Base-by-base conservation (phyloP, 805 yeast genomes). In the Candida sithepensis region DNA sequence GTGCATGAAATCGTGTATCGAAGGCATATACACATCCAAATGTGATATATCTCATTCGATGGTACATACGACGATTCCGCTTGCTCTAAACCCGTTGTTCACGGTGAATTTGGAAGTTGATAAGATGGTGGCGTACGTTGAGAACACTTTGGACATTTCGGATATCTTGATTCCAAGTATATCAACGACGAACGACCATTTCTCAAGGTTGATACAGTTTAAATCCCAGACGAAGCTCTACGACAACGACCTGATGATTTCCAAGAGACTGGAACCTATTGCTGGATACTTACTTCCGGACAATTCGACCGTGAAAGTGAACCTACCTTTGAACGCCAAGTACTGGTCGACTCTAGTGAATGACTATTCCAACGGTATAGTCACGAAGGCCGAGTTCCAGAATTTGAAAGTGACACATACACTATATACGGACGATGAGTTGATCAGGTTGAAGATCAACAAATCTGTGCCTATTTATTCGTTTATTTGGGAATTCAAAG, bases 401-500 rank as follows among this genome's bases (percentile, higher is more conserved):
- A 43, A 48, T 37, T 40, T 61, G 23, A 55, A 56, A 36, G 55
- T 66, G 18, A 56, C 62, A 4, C 69, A 66, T 49, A 56, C 66
- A 3, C 43, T 66, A 22, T 54, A 54, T 26, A 46, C 55, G 2
- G 64, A 64, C 51, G 68, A 64, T 50, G 68, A 63, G 33, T 39
- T 57, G 13, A 43, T 51, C 3, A 49, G 52, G 21, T 42, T 54
- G 9, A 56, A 46, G 20, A 42, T 50, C 14, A 51, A 47, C 4
- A 47, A 40, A 13, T 22, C 43, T 3, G 26, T 45, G 3, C 67
- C 69, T 3, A 24, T 66, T 22, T 57, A 56, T 41, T 57, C 67
- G 1, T 58, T 63, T 33, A 49, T 66, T 41, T 66, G 69, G 69
- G 69, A 66, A 32, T 66, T 65, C 37, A 46, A 51, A 39, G 39